Evolutionary conservation across 495 filamentous ascomycete species (phyloP), one percentile per base, ranked within the genome.

Genomic region (Tuber brumale): DNA sequence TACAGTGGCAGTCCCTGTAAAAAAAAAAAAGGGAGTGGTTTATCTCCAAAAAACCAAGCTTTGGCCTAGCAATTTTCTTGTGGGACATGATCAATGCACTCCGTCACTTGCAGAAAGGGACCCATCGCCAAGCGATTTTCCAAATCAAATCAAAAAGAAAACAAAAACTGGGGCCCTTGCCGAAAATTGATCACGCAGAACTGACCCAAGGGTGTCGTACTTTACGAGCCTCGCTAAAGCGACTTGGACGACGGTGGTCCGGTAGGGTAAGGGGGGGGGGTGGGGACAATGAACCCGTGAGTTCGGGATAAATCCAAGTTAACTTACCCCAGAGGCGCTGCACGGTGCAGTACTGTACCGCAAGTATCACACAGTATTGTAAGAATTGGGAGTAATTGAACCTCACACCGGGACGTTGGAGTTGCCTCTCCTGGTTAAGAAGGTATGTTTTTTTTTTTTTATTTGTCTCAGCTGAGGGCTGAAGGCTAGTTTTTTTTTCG

Each of bases 211-310:
- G 51, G 51, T 61, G 51, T 61, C 51, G 51, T 61, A 61, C 3
- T 61, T 61, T 61, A 61, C 51, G 51, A 61, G 51, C 51, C 51
- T 61, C 51, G 51, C 51, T 61, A 61, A 61, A 31, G 51, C n/a
- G n/a, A 61, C n/a, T 61, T 61, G 12, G 51, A 31, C 27, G 27
- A 31, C n/a, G n/a, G n/a, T 61, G 51, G 14, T 31, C 51, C 51
- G 48, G 43, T 12, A 19, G 5, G 37, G 37, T 2, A 4, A 4
- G 37, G 5, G 37, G 37, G 37, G 19, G 45, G 19, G 45, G 51
- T 23, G 48, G 51, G 51, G n/a, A 16, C n/a, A 61, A 61, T 61
- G n/a, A 61, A 61, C 51, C n/a, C 51, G 12, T 61, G 10, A 9
- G 4, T 61, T 61, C 51, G 51, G n/a, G 51, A 61, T 61, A 61